phyloP scores from a whole-genome alignment of 2,329 filamentous ascomycete genomes.

The Fusarium caatingaense region DNA sequence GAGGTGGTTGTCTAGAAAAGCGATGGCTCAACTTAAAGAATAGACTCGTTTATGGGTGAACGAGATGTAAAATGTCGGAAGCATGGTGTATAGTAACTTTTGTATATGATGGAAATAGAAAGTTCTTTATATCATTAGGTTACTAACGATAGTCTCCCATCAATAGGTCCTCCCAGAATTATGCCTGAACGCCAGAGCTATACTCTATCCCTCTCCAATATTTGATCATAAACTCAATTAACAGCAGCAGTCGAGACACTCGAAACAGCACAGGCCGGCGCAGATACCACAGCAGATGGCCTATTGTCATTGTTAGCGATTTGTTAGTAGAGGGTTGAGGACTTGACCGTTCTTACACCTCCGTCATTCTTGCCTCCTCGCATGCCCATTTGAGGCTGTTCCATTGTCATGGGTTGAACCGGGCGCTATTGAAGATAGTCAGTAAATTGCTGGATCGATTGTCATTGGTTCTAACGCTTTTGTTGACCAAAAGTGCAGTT shows the following conservation, averaged over 20 bases:
- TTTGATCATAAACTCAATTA: constrained; percentile 36
- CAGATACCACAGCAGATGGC: constrained; percentile 56
- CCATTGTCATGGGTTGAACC: constrained; percentile 51
- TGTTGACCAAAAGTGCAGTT: background rate
- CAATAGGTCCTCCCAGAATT: constrained; percentile 1
- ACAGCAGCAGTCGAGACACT: constrained; percentile 51
- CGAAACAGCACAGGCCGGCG: constrained; percentile 55
- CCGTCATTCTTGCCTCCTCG: constrained; percentile 52
- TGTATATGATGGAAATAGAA: constrained; percentile 2
- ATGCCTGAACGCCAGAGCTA: constrained; percentile 43
- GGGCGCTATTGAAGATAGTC: constrained; percentile 43
- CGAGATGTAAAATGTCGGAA: background rate
- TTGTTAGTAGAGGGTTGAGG: background rate
- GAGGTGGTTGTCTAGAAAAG: constrained; percentile 49
- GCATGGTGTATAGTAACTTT: background rate
- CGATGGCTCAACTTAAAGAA: background rate
- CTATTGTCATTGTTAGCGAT: constrained; percentile 38
- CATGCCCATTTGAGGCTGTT: constrained; percentile 44
- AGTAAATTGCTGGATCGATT: background rate
- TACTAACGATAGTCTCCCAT: background rate
- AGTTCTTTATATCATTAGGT: constrained; percentile 21
- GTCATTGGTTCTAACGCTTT: background rate
- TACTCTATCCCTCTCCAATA: background rate
- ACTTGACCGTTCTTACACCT: constrained; percentile 47
- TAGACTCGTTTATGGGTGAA: background rate